Base-by-base conservation (phyloP, 345 rosid species). In the Murraya koenigii region DNA sequence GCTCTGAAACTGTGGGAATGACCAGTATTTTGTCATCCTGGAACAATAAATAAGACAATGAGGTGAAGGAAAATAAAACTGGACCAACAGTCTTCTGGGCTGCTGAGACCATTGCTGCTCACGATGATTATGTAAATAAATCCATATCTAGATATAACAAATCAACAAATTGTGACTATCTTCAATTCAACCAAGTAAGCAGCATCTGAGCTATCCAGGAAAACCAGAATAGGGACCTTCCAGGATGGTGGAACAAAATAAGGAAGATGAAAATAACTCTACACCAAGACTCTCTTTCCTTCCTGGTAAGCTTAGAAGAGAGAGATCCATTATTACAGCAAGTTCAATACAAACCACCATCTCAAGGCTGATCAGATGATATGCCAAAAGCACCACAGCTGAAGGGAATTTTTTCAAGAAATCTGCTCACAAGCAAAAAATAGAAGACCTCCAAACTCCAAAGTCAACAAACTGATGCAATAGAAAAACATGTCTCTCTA, bases 21-120 rank as follows among this genome's bases (percentile, higher is more conserved):
- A 90, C 92, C 72, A 95, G 81, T 83, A 95, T 88, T 55, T 90
- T 89, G 78, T 90, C 91, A 80, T 92, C 97, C 98, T 95, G 86
- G 33, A 74, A 66, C 33, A 25, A 72, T 54, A 52, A 63, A 1
- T 55, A 75, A 52, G 59, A 72, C 10, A 22, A 25, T 41, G 72
- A 41, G 58, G 69, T 17, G 13, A 17, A 66, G 35, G 35, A 77
- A 35, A 61, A 74, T 62, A 63, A 49, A 28, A 55, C 60, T 22
- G 22, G 36, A 33, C 6, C n/a, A 71, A 55, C 32, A 72, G 44
- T 20, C 17, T 71, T 33, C 28, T 5, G 23, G 7, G 47, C 32
- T 19, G 28, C 38, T 17, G 52, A 47, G 73, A 63, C 2, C 33
- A 36, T 15, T 69, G 52, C 33, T 20, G 55, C 52, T 69, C 38